A percentile compares a stretch with the other conserved stretches of the same genome.
phyloP scores from a whole-genome alignment of 148 eudicot genomes.

The Tetragonia tetragonoides region DNA sequence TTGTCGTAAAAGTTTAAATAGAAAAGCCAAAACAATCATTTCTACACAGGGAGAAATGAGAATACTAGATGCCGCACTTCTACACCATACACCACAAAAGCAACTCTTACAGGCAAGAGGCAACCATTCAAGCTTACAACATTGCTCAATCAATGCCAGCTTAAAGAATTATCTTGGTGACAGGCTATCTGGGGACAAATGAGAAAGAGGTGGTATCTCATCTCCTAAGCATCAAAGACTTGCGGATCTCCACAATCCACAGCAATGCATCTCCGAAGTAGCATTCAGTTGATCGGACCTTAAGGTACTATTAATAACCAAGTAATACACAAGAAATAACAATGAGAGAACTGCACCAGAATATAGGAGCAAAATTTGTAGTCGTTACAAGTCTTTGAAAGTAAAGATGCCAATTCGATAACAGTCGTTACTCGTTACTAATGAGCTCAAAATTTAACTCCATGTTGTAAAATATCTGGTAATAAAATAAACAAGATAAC shows the following conservation, averaged over 20 bases:
- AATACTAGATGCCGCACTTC: too few relatives aligned
- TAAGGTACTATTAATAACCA: neutral
- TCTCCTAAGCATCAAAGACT: neutral
- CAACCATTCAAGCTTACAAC: too few relatives aligned
- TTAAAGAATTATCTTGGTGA: too few relatives aligned
- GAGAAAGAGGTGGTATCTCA: too few relatives aligned
- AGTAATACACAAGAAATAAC: too few relatives aligned
- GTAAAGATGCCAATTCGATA: neutral
- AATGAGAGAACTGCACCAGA: neutral
- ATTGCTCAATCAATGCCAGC: too few relatives aligned
- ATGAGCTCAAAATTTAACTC: slow-evolving; percentile 19
- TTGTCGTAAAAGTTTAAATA: too few relatives aligned
- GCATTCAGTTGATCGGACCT: neutral
- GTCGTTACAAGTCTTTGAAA: neutral
- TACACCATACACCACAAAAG: too few relatives aligned
- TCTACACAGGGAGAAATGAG: too few relatives aligned
- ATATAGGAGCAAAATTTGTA: neutral
- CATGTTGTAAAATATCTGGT: slow-evolving; percentile 11
- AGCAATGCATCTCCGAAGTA: neutral
- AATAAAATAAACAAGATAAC: neutral
- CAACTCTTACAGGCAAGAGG: too few relatives aligned
- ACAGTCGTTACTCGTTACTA: neutral
- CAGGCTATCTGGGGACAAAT: too few relatives aligned
- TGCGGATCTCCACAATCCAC: neutral
- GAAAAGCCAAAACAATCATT: too few relatives aligned